These are phyloP conservation scores for Fusarium hostae DNA, from an alignment of 2,329 filamentous ascomycete genomes.

Conservation along the genomic window DNA sequence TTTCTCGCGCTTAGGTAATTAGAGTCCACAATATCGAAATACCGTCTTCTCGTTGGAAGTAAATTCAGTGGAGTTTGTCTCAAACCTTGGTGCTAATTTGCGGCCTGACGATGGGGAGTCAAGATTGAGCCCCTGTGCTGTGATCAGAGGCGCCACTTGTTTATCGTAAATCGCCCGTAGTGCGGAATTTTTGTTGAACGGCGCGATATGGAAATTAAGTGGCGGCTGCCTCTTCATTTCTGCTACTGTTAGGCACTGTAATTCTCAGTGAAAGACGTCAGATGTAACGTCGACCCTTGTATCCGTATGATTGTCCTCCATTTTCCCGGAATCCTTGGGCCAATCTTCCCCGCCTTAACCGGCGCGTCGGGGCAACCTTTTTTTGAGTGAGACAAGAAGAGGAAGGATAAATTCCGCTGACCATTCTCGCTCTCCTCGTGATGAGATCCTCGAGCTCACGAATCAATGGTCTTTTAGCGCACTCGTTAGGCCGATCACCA, in stretches of 20 bases:
- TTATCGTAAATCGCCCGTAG: conserved; percentile 11
- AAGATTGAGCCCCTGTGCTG: conserved; percentile 18
- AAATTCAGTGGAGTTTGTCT: background rate
- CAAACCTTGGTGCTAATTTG: background rate
- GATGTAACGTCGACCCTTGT: background rate
- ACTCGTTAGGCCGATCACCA: conserved; percentile 3
- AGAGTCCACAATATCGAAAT: background rate
- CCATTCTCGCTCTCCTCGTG: background rate
- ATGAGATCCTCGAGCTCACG: conserved; percentile 8
- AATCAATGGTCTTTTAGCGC: conserved; percentile 21
- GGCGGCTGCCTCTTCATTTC: background rate
- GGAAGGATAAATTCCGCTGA: background rate
- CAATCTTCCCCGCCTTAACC: conserved; percentile 2
- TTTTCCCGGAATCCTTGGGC: background rate
- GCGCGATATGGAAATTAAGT: conserved; percentile 4
- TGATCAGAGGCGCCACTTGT: conserved; percentile 7
- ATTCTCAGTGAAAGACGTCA: background rate
- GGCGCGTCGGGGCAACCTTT: conserved; percentile 1
- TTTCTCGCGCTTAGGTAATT: background rate
- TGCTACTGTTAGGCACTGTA: background rate
- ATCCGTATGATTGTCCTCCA: background rate
- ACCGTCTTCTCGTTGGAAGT: background rate
- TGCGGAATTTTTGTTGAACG: background rate
- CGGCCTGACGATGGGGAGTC: conserved; percentile 12
- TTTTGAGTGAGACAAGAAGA: background rate